These are phyloP conservation scores for Gamsiella multidivaricata DNA, from an alignment of 192 early-diverging fungal genomes.

Conservation along the genomic window DNA sequence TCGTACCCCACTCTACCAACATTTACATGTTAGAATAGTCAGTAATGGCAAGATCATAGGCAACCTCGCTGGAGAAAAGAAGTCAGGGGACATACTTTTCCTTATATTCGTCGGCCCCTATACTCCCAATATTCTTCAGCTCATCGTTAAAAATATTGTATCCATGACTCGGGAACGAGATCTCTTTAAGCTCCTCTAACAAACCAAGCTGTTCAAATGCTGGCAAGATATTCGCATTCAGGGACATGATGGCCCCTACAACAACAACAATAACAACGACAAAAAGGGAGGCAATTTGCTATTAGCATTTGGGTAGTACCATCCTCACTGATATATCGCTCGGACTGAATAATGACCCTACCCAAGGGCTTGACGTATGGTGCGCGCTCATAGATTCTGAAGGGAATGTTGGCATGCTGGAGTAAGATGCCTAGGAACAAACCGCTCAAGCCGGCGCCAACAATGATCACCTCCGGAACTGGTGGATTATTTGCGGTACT, in stretches of 20 bases:
- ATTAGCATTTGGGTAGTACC: neutral
- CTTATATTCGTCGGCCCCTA: neutral
- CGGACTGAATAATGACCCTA: no score
- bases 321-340: no score
- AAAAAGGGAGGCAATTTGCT: neutral
- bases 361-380: neutral
- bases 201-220: neutral
- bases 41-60: no score
- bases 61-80: no score
- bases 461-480: neutral
- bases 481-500: no score
- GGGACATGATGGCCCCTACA: slow-evolving; percentile 1
- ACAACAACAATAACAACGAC: no score
- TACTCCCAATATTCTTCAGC: neutral
- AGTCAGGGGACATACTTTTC: neutral
- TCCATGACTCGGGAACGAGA: neutral
- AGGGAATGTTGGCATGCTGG: neutral
- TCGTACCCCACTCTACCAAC: neutral
- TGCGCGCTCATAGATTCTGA: neutral
- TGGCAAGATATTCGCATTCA: slow-evolving; percentile 4
- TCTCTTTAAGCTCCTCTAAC: neutral
- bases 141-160: neutral
- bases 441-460: neutral
- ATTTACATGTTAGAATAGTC: neutral
- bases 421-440: neutral